These are phyloP conservation scores for Vicia villosa DNA, from an alignment of 306 rosid species.

Conservation along the genomic window DNA sequence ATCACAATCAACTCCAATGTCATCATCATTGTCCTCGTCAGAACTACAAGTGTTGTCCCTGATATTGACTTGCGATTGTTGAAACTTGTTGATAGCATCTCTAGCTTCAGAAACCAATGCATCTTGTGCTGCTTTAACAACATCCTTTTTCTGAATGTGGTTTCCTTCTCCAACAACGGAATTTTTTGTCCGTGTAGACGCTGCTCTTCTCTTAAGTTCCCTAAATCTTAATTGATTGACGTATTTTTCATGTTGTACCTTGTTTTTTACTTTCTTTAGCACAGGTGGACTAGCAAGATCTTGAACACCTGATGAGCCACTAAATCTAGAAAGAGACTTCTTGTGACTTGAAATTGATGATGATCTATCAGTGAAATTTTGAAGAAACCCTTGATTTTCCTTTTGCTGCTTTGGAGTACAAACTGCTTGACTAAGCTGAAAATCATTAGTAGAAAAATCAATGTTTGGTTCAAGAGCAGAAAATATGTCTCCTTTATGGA, in stretches of 20 bases:
- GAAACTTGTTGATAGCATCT: conserved; percentile 65
- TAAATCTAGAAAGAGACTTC: conserved; percentile 62
- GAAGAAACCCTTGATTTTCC: conserved; percentile 45
- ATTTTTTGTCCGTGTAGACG: conserved; percentile 28
- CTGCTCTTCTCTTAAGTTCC: conserved; percentile 67
- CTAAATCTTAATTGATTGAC: conserved; percentile 71
- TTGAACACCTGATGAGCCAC: conserved; percentile 34
- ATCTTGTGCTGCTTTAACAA: conserved; percentile 65
- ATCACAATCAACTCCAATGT: conserved; percentile 44
- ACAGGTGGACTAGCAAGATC: conserved; percentile 75
- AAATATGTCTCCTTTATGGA: conserved; percentile 69
- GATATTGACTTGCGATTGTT: conserved; percentile 43
- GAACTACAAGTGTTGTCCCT: conserved; percentile 35
- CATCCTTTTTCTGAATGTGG: conserved; percentile 40
- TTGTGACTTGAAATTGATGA: conserved; percentile 47
- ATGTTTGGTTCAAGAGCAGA: conserved; percentile 69
- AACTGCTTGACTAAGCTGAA: conserved; percentile 42
- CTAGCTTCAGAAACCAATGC: conserved; percentile 79
- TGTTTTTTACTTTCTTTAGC: conserved; percentile 74
- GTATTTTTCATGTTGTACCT: conserved; percentile 72
- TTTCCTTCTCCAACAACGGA: conserved; percentile 39
- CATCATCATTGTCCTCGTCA: conserved; percentile 44
- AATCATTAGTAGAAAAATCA: conserved; percentile 42
- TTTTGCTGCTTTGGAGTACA: conserved; percentile 59
- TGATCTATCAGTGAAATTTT: conserved; percentile 44